Evolutionary conservation across 2,329 filamentous ascomycete genomes (phyloP).

Genomic region (Chaetothyriales sp.): DNA sequence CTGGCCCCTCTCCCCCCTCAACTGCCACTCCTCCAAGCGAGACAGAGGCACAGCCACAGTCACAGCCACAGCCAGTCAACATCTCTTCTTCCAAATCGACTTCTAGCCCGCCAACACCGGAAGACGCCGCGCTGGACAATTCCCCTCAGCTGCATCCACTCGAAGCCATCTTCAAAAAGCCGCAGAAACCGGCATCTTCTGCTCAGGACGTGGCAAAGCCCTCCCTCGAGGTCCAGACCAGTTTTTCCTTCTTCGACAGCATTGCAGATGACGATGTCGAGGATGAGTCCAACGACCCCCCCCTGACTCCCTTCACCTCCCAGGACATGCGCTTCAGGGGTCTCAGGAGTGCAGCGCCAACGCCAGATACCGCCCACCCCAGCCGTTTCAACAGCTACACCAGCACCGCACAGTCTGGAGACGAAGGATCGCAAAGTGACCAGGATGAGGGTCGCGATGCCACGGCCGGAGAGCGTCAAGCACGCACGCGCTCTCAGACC

Average conservation of each 20-base stretch:
- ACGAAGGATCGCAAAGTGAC: conserved; percentile 19
- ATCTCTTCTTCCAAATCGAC: conserved; percentile 13
- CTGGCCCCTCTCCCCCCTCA: neutral
- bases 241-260: conserved; percentile 67
- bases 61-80: neutral
- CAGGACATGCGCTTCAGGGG: conserved; percentile 55
- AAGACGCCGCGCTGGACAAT: conserved; percentile 10
- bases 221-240: conserved; percentile 35
- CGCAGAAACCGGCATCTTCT: conserved; percentile 32
- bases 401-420: conserved; percentile 8
- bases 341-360: conserved; percentile 79
- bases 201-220: conserved; percentile 24
- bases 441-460: conserved; percentile 3
- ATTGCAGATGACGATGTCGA: conserved; percentile 37
- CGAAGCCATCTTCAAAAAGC: conserved; percentile 79
- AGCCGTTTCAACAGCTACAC: conserved; percentile 24
- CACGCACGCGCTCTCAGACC: conserved; percentile 1
- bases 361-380: conserved; percentile 78
- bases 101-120: conserved; percentile 6
- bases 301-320: conserved; percentile 71
- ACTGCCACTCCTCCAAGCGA: conserved; percentile 28
- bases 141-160: conserved; percentile 57
- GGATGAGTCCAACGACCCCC: conserved; percentile 39
- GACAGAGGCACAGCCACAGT: neutral
- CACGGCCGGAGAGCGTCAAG: conserved; percentile 3